Conservation (phyloP, 2,329 filamentous ascomycete genomes). For the Polytolypa hystricis region DNA sequence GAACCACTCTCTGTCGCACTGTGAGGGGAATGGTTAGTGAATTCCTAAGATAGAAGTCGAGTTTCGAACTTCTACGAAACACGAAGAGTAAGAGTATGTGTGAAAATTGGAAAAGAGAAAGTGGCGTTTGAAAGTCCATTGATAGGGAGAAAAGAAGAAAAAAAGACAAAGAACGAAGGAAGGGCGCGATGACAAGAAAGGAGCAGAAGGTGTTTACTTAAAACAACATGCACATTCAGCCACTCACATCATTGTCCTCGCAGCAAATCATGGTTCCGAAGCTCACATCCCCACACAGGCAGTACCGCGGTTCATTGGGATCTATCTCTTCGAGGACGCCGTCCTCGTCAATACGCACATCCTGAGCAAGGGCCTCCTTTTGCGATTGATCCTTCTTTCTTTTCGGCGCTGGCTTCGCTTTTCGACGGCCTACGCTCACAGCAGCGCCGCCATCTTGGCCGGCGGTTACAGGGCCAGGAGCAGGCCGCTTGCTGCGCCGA, state of each 20-base stretch:
- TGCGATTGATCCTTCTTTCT: slow-evolving; percentile 29
- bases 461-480: slow-evolving; percentile 48
- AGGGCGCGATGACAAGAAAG: no score
- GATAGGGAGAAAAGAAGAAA: no score
- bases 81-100: slow-evolving; percentile 2
- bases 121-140: no score
- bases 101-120: not conserved
- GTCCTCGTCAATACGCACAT: slow-evolving; percentile 36
- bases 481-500: slow-evolving; percentile 47
- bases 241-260: slow-evolving; percentile 47
- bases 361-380: slow-evolving; percentile 22
- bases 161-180: no score
- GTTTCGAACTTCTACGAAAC: no score
- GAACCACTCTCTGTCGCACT: slow-evolving; percentile 59
- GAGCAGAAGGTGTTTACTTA: slow-evolving; percentile 15
- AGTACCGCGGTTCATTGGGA: slow-evolving; percentile 53
- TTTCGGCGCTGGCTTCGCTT: slow-evolving; percentile 40
- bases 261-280: slow-evolving; percentile 57
- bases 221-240: slow-evolving; percentile 3
- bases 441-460: slow-evolving; percentile 50
- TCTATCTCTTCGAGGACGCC: slow-evolving; percentile 43
- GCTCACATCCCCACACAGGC: slow-evolving; percentile 52
- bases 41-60: not conserved
- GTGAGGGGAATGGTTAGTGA: slow-evolving; percentile 2
- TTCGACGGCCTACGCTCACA: slow-evolving; percentile 50